Evolutionary conservation across 768 basidiomycete genomes (phyloP).

Genomic region (Multifurca ochricompacta): DNA sequence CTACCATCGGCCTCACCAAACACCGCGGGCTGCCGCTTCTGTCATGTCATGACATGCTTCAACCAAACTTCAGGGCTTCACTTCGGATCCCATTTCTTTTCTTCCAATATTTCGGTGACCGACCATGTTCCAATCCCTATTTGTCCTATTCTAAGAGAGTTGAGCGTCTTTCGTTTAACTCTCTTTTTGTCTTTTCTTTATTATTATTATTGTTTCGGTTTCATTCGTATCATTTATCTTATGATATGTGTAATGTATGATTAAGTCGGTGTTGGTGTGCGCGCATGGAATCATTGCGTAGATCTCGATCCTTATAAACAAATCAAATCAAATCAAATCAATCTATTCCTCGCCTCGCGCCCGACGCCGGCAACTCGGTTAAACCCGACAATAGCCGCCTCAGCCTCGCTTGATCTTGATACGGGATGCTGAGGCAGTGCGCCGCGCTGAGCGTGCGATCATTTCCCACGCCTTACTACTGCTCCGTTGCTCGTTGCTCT

Average conservation of each 20-base stretch:
- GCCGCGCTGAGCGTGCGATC: background rate
- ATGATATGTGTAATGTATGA: no score
- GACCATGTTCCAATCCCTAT: background rate
- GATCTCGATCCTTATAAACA: background rate
- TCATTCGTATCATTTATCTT: background rate
- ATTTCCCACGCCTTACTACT: background rate
- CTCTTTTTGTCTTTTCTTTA: no score
- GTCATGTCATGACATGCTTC: conserved; percentile 9
- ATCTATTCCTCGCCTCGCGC: background rate
- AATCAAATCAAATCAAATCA: no score
- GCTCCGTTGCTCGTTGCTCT: no score
- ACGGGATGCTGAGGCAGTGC: no score
- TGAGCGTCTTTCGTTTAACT: no score
- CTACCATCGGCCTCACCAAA: conserved; percentile 2
- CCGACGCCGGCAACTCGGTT: background rate
- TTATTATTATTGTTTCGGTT: background rate
- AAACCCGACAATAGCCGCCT: background rate
- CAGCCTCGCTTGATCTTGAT: no score
- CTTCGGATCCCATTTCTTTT: background rate
- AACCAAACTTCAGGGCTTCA: conserved; percentile 3
- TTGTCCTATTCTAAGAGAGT: background rate
- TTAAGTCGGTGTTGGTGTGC: no score
- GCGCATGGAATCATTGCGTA: no score
- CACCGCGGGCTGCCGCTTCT: conserved; percentile 2
- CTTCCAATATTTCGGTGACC: background rate